Conservation (phyloP, 345 rosid species). For the Eucalyptus fibrosa region DNA sequence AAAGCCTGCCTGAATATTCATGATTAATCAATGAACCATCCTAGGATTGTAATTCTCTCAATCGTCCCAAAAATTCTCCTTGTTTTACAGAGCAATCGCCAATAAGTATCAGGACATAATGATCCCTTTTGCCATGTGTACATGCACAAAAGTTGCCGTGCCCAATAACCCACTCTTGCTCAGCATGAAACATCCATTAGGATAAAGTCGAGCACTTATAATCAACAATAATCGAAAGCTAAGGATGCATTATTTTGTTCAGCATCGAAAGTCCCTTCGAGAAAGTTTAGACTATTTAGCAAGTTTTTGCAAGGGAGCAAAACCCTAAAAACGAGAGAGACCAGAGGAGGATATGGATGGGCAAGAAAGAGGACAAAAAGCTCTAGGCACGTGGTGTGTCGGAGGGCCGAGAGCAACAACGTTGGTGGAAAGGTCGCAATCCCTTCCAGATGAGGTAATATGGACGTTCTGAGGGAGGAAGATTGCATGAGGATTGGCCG, state of each 20-base stretch:
- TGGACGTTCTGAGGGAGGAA: neutral
- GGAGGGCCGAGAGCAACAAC: neutral
- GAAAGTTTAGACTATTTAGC: too few species aligned
- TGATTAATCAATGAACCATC: neutral
- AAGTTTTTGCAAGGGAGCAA: neutral
- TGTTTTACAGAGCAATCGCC: neutral
- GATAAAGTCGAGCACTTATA: neutral
- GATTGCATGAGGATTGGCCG: neutral
- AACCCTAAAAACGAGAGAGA: neutral
- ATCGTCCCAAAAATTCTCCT: neutral
- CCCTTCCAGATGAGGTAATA: neutral
- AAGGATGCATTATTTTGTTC: neutral
- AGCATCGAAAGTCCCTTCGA: too few species aligned
- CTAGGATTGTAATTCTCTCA: neutral
- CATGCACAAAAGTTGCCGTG: too few species aligned
- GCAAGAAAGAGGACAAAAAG: neutral
- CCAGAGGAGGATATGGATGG: neutral
- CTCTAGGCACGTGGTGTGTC: neutral
- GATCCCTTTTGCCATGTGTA: neutral
- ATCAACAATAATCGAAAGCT: neutral
- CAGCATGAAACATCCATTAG: neutral
- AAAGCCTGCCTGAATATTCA: neutral
- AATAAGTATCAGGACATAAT: neutral
- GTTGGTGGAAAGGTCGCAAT: neutral
- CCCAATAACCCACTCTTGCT: neutral